phyloP scores from a whole-genome alignment of 176 grass and related monocot species.

The Oryza longistaminata region DNA sequence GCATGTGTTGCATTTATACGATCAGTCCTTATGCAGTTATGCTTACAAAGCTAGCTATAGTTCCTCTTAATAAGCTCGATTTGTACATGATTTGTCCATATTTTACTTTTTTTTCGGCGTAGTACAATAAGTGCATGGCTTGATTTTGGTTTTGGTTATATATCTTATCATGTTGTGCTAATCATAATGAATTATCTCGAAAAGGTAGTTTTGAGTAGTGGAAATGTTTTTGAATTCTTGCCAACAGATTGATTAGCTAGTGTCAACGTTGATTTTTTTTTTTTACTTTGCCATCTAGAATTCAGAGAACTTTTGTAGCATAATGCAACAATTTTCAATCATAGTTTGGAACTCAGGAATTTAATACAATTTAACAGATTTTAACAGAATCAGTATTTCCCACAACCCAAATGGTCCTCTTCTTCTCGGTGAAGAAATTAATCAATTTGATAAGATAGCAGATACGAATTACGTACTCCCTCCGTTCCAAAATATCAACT shows the following conservation, averaged over 20 bases:
- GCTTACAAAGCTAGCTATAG: background rate
- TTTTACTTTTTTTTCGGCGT: constrained; percentile 1
- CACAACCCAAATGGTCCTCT: too few relatives aligned
- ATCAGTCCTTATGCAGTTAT: background rate
- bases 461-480: too few relatives aligned
- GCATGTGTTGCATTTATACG: constrained; percentile 19
- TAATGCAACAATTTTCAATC: background rate
- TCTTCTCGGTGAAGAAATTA: too few relatives aligned
- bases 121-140: background rate
- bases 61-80: background rate
- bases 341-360: background rate
- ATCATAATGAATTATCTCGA: background rate
- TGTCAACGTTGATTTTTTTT: background rate
- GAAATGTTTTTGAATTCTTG: constrained; percentile 16
- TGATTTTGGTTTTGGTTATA: background rate
- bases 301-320: background rate
- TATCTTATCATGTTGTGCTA: constrained; percentile 16
- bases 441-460: too few relatives aligned
- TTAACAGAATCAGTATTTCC: background rate
- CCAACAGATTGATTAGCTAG: background rate
- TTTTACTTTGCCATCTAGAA: background rate
- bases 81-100: background rate
- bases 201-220: background rate
- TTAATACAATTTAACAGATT: background rate
- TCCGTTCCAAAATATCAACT: too few relatives aligned